Percentiles rank a stretch among this genome's conserved stretches.
These are phyloP conservation scores for Plasmodium sp. DNA, from an alignment of 169 alveolate genomes.

Conservation along the genomic window DNA sequence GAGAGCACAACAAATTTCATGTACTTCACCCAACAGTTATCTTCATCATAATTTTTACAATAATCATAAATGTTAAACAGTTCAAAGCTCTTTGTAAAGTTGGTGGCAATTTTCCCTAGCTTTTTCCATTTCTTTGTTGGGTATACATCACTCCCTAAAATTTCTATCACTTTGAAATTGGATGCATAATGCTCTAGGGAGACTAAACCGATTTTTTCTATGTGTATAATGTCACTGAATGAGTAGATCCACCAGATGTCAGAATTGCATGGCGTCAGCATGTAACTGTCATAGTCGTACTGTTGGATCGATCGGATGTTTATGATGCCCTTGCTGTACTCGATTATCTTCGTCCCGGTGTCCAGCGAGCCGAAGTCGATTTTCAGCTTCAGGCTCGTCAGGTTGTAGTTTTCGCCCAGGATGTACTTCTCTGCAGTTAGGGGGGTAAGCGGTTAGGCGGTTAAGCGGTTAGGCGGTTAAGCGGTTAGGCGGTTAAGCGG, in stretches of 20 bases:
- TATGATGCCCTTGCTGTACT: conserved; percentile 79
- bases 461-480: too few relatives aligned
- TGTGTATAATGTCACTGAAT: conserved; percentile 84
- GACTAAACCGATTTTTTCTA: conserved; percentile 84
- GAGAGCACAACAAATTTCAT: conserved; percentile 85
- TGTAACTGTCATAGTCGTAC: conserved; percentile 83
- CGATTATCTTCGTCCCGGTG: conserved; percentile 88
- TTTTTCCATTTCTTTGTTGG: conserved; percentile 86
- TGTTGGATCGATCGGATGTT: conserved; percentile 67
- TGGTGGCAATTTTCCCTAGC: conserved; percentile 85
- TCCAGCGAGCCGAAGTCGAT: conserved; percentile 88
- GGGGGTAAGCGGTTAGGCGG: background rate
- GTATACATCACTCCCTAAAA: conserved; percentile 82
- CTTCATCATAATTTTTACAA: conserved; percentile 80
- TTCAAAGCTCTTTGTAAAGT: conserved; percentile 80
- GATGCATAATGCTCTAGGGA: conserved; percentile 88
- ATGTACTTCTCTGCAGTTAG: conserved; percentile 34
- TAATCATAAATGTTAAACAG: conserved; percentile 81
- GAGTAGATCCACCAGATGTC: conserved; percentile 88
- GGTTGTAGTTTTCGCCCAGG: conserved; percentile 74
- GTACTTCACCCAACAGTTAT: conserved; percentile 83
- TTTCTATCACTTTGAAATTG: conserved; percentile 81
- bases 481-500: background rate
- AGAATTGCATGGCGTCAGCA: conserved; percentile 87
- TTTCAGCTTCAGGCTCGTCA: conserved; percentile 77